A percentile compares a stretch with the other conserved stretches of the same genome.
Conservation (phyloP, 78 protist species). For the Guillardia theta region DNA sequence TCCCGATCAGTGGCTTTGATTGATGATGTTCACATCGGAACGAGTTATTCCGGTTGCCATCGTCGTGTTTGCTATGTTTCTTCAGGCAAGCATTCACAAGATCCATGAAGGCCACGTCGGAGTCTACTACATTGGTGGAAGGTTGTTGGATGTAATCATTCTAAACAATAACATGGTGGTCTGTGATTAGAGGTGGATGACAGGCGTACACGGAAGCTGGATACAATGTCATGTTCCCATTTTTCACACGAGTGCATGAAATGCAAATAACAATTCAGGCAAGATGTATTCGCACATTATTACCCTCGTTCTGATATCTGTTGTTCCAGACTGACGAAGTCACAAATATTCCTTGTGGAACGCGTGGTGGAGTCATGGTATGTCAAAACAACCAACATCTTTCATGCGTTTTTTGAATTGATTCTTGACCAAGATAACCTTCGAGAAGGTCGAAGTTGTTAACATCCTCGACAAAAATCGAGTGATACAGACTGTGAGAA, state of each 20-base stretch:
- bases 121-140: background rate
- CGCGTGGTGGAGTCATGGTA: constrained; percentile 69
- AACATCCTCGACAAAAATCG: constrained; percentile 29
- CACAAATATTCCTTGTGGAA: constrained; percentile 65
- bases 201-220: constrained; percentile 8
- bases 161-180: background rate
- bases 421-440: background rate
- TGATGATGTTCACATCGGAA: too few relatives aligned
- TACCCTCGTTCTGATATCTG: background rate
- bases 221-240: background rate
- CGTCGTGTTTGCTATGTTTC: background rate
- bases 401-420: background rate
- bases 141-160: background rate
- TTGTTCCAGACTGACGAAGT: constrained; percentile 61
- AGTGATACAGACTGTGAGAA: constrained; percentile 17
- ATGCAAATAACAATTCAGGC: constrained; percentile 19
- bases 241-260: background rate
- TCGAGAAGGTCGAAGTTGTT: constrained; percentile 63
- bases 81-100: background rate
- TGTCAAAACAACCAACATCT: background rate
- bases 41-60: too few relatives aligned
- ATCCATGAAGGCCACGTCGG: background rate
- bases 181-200: too few relatives aligned
- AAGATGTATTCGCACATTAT: background rate
- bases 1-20: too few relatives aligned